Conservation (phyloP, 73 alveolate species). For the Breviolum minutum region DNA sequence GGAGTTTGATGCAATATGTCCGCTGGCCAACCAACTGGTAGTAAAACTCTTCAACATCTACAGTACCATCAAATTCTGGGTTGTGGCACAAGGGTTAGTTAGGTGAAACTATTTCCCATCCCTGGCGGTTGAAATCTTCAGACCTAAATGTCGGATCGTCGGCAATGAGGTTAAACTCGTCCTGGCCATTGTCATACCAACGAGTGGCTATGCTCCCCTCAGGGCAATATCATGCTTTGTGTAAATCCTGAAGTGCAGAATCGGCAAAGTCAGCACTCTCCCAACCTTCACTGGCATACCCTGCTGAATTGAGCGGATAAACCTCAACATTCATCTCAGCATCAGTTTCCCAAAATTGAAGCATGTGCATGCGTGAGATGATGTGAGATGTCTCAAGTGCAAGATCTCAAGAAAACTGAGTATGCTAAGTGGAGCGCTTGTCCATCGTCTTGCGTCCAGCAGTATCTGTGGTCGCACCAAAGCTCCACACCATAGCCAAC, state of each 20-base stretch:
- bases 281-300: slow-evolving; percentile 90
- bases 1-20: neutral
- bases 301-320: slow-evolving; percentile 85
- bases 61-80: neutral
- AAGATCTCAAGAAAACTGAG: neutral
- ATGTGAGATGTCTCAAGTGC: neutral
- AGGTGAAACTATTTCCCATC: no score
- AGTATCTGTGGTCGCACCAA: slow-evolving; percentile 99
- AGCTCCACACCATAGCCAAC: slow-evolving; percentile 98
- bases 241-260: neutral
- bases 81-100: neutral
- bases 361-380: neutral
- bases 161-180: slow-evolving; percentile 81
- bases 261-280: neutral
- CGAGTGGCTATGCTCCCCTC: neutral
- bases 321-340: neutral
- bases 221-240: neutral
- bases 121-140: neutral
- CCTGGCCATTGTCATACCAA: slow-evolving; percentile 13
- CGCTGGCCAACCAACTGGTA: neutral
- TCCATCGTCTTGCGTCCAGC: slow-evolving; percentile 98
- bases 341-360: no score
- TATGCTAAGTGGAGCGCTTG: slow-evolving; percentile 9
- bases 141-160: slow-evolving; percentile 92
- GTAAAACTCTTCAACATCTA: neutral